These are phyloP conservation scores for Suhomyces emberorum DNA, from an alignment of 805 yeast genomes.

Conservation along the genomic window DNA sequence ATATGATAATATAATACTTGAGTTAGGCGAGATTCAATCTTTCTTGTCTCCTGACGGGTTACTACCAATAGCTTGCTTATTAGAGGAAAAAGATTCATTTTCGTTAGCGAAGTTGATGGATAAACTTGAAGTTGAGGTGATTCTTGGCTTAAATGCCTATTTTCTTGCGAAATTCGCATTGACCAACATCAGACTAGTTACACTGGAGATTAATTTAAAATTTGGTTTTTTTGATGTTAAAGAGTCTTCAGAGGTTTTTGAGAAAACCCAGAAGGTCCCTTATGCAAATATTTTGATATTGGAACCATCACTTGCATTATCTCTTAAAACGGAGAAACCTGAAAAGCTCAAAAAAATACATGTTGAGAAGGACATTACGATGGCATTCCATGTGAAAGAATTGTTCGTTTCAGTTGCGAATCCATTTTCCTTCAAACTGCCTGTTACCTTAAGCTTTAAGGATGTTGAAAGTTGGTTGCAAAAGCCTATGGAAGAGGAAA, in stretches of 20 bases:
- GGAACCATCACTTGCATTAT: constrained; percentile 36
- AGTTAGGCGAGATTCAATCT: constrained; percentile 49
- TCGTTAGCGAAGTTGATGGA: constrained; percentile 57
- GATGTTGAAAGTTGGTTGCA: constrained; percentile 40
- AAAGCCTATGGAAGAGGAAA: constrained; percentile 11
- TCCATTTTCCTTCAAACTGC: constrained; percentile 19
- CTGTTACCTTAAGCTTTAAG: constrained; percentile 14
- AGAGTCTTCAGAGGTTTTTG: constrained; percentile 18
- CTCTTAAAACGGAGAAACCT: constrained; percentile 14
- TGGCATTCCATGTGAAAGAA: constrained; percentile 34
- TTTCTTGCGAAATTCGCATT: constrained; percentile 32
- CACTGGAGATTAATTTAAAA: constrained; percentile 43
- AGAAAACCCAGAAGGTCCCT: constrained; percentile 27
- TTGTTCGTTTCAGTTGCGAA: constrained; percentile 18
- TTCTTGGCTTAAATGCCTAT: constrained; percentile 39
- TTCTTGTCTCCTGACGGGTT: constrained; percentile 46
- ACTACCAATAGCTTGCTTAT: constrained; percentile 34
- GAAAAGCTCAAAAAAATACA: constrained; percentile 4
- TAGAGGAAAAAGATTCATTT: constrained; percentile 30
- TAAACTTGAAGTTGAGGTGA: constrained; percentile 56
- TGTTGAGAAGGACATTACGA: constrained; percentile 10
- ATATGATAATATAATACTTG: constrained; percentile 53
- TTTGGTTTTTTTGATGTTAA: constrained; percentile 31
- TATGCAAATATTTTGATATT: constrained; percentile 22
- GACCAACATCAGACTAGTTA: constrained; percentile 44